Conservation (phyloP, 75 land plant genomes). For the Pseudotsuga menziesii region DNA sequence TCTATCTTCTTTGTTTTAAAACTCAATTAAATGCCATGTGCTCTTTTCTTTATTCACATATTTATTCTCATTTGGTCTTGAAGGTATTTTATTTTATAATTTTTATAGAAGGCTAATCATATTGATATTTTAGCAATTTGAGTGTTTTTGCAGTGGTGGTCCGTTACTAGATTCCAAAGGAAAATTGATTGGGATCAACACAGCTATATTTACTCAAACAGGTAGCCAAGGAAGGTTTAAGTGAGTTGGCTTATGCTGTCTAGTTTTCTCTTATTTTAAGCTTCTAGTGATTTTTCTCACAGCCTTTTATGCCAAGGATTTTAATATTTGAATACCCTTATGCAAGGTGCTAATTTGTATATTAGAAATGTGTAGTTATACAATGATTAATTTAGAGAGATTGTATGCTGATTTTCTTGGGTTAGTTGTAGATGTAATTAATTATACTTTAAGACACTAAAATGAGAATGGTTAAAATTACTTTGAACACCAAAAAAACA, state of each 20-base stretch:
- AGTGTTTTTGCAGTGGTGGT: conserved; percentile 69
- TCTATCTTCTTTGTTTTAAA: neutral
- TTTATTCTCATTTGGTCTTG: neutral
- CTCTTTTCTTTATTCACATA: no score
- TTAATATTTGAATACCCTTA: neutral
- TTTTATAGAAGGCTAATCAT: neutral
- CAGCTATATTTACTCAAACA: conserved; percentile 95
- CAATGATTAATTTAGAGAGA: neutral
- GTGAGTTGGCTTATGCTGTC: neutral
- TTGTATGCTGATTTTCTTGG: neutral
- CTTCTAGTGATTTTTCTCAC: neutral
- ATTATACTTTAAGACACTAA: neutral
- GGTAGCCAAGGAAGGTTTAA: conserved; percentile 29
- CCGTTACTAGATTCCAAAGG: conserved; percentile 89
- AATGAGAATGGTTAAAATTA: neutral
- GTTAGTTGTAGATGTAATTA: neutral
- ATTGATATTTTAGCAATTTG: neutral
- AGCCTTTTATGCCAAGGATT: neutral
- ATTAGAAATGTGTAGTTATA: neutral
- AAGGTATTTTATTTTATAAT: neutral
- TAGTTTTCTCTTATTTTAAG: neutral
- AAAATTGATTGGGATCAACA: conserved; percentile 84
- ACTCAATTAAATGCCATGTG: neutral
- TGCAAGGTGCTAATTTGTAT: neutral
- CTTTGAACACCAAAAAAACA: neutral